These are phyloP conservation scores for Fusarium sublunatum DNA, from an alignment of 2,329 filamentous ascomycete genomes.

Conservation along the genomic window DNA sequence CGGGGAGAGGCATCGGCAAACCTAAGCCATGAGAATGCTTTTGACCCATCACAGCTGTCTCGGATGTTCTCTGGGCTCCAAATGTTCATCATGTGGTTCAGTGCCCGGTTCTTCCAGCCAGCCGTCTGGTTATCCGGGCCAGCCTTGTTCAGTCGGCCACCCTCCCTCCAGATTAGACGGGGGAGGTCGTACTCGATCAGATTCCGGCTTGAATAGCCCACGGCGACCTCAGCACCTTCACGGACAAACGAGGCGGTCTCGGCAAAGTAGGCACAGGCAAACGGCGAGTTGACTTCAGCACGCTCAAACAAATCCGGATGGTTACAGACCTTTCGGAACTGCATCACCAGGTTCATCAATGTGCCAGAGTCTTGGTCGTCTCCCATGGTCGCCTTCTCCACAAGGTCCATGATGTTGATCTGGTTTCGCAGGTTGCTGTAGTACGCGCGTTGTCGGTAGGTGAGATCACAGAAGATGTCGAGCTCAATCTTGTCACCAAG, in stretches of 20 bases:
- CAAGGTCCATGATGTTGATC: constrained; percentile 98
- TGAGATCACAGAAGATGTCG: constrained; percentile 96
- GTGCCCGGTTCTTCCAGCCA: constrained; percentile 82
- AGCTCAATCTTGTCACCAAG: constrained; percentile 98
- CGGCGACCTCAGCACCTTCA: constrained; percentile 81
- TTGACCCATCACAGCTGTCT: constrained; percentile 68
- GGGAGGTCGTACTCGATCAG: constrained; percentile 87
- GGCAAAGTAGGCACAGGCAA: constrained; percentile 86
- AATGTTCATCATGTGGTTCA: constrained; percentile 88
- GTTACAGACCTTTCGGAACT: constrained; percentile 99
- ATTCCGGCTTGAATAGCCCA: constrained; percentile 89
- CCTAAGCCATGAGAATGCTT: constrained; percentile 88
- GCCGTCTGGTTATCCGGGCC: constrained; percentile 78
- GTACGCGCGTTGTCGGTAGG: constrained; percentile 93
- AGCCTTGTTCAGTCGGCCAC: constrained; percentile 78
- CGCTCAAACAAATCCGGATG: constrained; percentile 97
- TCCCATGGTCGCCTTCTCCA: constrained; percentile 94
- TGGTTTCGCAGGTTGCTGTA: constrained; percentile 94
- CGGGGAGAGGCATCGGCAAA: constrained; percentile 82
- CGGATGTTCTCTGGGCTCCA: constrained; percentile 85
- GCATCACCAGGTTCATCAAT: constrained; percentile 99
- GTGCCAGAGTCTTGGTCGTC: constrained; percentile 96
- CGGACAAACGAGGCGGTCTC: constrained; percentile 96
- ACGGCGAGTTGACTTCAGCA: constrained; percentile 88
- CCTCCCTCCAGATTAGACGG: constrained; percentile 82